These are phyloP conservation scores for Takashimella tepidaria DNA, from an alignment of 1,284 basidiomycete genomes.

Conservation along the genomic window DNA sequence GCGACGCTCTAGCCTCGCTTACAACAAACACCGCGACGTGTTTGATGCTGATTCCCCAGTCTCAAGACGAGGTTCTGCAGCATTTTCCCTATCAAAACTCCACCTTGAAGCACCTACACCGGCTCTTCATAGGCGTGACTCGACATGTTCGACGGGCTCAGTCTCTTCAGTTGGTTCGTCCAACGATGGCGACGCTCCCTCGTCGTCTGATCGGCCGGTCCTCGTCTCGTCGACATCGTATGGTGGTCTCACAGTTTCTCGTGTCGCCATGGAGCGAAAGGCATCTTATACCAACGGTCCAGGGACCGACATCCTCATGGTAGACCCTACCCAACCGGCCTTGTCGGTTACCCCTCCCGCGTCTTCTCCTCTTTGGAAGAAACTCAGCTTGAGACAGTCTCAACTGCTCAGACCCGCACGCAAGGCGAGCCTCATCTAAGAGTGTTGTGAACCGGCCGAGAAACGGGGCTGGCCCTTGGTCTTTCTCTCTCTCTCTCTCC, in stretches of 20 bases:
- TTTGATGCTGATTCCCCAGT: neutral
- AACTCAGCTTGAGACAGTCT: constrained; percentile 11
- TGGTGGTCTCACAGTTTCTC: neutral
- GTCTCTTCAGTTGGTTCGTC: constrained; percentile 9
- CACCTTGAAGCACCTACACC: constrained; percentile 35
- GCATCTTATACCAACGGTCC: neutral
- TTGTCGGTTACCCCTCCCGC: neutral
- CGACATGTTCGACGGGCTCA: constrained; percentile 17
- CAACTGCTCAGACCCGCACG: constrained; percentile 1
- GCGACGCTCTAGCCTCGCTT: neutral
- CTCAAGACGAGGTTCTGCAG: neutral
- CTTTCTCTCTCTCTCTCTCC: neutral
- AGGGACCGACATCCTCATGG: neutral
- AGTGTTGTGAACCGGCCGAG: neutral
- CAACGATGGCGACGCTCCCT: neutral
- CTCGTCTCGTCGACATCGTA: neutral
- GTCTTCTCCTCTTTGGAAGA: constrained; percentile 9
- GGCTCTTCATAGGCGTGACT: constrained; percentile 28
- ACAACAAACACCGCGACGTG: neutral
- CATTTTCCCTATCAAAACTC: constrained; percentile 15
- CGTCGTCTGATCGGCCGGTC: neutral
- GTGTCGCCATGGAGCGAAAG: neutral
- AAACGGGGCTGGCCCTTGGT: neutral
- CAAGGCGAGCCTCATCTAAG: neutral
- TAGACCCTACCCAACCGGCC: neutral